Conservation (phyloP, 2,329 filamentous ascomycete species). For the Aspergillus glaucus region DNA sequence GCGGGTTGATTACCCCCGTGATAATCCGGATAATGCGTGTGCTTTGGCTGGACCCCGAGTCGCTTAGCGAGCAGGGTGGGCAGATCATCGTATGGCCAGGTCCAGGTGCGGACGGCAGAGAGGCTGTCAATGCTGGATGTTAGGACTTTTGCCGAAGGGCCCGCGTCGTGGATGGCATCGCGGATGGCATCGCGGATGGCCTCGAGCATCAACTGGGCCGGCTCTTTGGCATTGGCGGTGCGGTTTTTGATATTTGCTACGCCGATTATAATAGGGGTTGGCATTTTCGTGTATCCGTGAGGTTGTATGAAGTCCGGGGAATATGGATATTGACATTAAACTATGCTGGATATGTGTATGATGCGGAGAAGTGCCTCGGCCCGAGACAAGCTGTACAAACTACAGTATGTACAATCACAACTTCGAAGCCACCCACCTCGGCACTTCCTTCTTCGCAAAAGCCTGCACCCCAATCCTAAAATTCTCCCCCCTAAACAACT, state of each 20-base stretch:
- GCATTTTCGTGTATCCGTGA: conserved; percentile 4
- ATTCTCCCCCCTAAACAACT: conserved; percentile 76
- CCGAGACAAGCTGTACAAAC: not conserved
- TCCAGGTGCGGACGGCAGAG: conserved; percentile 55
- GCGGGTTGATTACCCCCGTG: conserved; percentile 57
- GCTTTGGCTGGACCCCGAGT: conserved; percentile 43
- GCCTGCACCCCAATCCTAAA: conserved; percentile 72
- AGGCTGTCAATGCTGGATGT: conserved; percentile 51
- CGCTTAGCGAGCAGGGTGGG: conserved; percentile 48
- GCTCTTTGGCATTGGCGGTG: conserved; percentile 53
- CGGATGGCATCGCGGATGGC: conserved; percentile 39
- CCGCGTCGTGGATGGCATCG: conserved; percentile 47
- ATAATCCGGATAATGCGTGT: conserved; percentile 51
- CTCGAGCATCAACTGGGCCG: conserved; percentile 52
- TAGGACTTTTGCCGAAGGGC: conserved; percentile 28
- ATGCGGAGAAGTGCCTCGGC: not conserved
- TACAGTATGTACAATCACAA: conserved; percentile 1
- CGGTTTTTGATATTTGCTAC: conserved; percentile 58
- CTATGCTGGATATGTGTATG: not conserved
- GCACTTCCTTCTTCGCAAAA: conserved; percentile 69
- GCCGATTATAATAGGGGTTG: conserved; percentile 53
- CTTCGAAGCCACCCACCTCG: conserved; percentile 61
- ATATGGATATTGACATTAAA: not conserved
- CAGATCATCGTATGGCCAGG: conserved; percentile 50
- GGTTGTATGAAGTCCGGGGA: not conserved